Conservation (phyloP, 1,139 yeast genomes). For the Debaryomyces udenii region DNA sequence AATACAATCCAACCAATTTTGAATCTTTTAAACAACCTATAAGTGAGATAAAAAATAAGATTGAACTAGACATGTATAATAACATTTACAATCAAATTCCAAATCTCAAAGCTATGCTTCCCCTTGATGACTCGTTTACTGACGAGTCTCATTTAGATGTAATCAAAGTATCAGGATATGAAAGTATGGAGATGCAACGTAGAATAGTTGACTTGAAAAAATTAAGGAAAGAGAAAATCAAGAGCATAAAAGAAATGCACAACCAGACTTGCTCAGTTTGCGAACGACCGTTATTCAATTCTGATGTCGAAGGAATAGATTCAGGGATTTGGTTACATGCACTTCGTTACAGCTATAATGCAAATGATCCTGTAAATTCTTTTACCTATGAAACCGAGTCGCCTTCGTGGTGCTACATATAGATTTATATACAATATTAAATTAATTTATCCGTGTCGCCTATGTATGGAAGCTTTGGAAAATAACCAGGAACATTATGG, state of each 20-base stretch:
- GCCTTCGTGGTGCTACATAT: constrained; percentile 44
- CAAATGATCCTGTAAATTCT: constrained; percentile 12
- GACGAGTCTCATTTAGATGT: constrained; percentile 20
- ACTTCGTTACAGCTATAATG: constrained; percentile 42
- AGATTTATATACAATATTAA: constrained; percentile 7
- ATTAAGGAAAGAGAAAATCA: constrained; percentile 16
- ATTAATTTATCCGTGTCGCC: constrained; percentile 7
- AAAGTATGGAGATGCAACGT: constrained; percentile 13
- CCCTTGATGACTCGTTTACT: background rate
- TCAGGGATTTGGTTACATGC: constrained; percentile 63
- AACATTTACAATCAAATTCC: constrained; percentile 24
- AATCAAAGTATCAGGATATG: constrained; percentile 18
- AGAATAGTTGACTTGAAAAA: constrained; percentile 12
- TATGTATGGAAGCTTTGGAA: constrained; percentile 29
- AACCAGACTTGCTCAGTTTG: constrained; percentile 48
- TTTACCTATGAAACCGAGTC: constrained; percentile 34
- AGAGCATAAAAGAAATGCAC: constrained; percentile 21
- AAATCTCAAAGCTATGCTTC: constrained; percentile 14
- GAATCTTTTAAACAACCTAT: constrained; percentile 17
- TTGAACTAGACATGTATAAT: constrained; percentile 34
- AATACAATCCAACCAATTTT: constrained; percentile 43
- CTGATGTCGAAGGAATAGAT: constrained; percentile 39
- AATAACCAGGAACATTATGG: constrained; percentile 58
- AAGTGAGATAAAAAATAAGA: constrained; percentile 23
- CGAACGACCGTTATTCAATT: constrained; percentile 36